A percentile compares a stretch with the other conserved stretches of the same genome.
Conservation (phyloP, 73 alveolate species). For the Paramecium sonneborni region DNA sequence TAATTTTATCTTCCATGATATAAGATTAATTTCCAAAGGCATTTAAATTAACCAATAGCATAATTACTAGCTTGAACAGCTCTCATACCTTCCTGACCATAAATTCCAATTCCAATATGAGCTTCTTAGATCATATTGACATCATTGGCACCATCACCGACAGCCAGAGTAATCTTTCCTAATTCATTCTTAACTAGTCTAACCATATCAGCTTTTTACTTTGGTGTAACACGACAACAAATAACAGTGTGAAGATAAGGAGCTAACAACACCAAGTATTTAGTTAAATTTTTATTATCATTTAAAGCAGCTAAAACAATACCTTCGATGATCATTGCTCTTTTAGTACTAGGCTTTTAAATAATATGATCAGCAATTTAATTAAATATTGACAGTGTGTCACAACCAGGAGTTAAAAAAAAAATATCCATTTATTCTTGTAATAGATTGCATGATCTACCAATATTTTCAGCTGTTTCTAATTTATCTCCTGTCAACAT, state of each 20-base stretch:
- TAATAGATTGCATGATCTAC: constrained; percentile 86
- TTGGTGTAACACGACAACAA: constrained; percentile 96
- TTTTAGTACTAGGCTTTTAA: neutral
- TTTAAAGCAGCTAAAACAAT: constrained; percentile 38
- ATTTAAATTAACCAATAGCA: constrained; percentile 90
- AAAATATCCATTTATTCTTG: constrained; percentile 73
- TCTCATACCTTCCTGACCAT: constrained; percentile 96
- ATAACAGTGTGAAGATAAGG: constrained; percentile 80
- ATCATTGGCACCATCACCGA: constrained; percentile 99
- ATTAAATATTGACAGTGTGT: constrained; percentile 21
- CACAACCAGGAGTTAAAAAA: constrained; percentile 54
- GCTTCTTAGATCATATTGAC: constrained; percentile 99
- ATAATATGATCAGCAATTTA: constrained; percentile 23
- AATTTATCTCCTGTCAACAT: constrained; percentile 99
- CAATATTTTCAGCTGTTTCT: constrained; percentile 98
- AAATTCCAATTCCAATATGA: constrained; percentile 96
- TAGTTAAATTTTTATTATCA: constrained; percentile 1
- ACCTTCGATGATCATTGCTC: constrained; percentile 71
- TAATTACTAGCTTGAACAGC: constrained; percentile 84
- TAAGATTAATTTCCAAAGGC: constrained; percentile 86
- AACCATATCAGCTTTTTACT: constrained; percentile 94
- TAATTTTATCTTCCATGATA: constrained; percentile 89
- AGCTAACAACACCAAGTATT: constrained; percentile 43
- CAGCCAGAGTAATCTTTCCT: constrained; percentile 88
- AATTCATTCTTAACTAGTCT: constrained; percentile 78